Evolutionary conservation across 345 rosid genomes (phyloP).

Genomic region (Camelina sativa): DNA sequence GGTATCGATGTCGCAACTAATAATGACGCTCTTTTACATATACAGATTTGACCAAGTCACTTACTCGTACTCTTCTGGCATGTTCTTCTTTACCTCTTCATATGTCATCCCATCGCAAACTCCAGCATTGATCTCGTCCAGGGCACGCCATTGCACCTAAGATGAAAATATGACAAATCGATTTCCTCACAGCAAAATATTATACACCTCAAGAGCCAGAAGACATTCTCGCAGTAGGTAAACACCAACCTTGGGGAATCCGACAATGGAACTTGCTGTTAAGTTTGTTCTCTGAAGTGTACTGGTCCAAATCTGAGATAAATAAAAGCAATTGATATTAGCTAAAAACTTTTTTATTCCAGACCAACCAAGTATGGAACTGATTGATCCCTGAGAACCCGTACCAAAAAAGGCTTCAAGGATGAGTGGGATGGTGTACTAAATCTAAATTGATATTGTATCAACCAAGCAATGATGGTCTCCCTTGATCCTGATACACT

Average conservation of each 20-base stretch:
- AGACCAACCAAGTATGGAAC: constrained; percentile 15
- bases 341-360: neutral
- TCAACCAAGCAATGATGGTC: neutral
- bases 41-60: constrained; percentile 39
- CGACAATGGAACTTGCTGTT: constrained; percentile 85
- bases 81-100: constrained; percentile 87
- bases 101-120: constrained; percentile 99
- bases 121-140: constrained; percentile 99
- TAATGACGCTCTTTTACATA: neutral
- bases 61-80: constrained; percentile 99
- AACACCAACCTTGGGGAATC: constrained; percentile 87
- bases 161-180: constrained; percentile 20
- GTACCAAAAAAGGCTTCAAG: constrained; percentile 6
- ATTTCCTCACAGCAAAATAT: constrained; percentile 11
- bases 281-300: constrained; percentile 92
- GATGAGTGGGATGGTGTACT: constrained; percentile 1
- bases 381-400: constrained; percentile 10
- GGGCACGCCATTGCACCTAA: constrained; percentile 99
- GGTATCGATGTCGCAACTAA: neutral
- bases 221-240: constrained; percentile 3
- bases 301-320: constrained; percentile 93
- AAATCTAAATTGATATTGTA: neutral
- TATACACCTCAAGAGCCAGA: constrained; percentile 2
- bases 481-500: constrained; percentile 6
- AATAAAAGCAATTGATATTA: constrained; percentile 2